phyloP scores from a whole-genome alignment of 192 early-diverging fungal genomes.

The Gryganskiella cystojenkinii region DNA sequence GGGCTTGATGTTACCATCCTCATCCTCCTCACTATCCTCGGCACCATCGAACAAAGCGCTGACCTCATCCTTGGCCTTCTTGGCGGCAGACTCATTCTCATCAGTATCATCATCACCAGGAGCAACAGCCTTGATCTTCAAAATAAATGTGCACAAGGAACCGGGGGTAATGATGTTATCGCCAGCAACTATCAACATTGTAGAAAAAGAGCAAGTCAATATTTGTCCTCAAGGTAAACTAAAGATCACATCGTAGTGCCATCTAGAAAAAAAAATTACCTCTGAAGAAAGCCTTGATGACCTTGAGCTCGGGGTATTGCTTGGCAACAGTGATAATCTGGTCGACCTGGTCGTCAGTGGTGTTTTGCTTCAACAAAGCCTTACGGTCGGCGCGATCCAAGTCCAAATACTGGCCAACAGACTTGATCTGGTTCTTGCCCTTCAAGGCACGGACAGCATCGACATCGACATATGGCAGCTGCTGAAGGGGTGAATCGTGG shows the following conservation, averaged over 20 bases:
- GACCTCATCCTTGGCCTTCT: conserved; percentile 29
- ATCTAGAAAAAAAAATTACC: conserved; percentile 58
- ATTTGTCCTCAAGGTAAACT: too few species aligned
- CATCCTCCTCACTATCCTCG: conserved; percentile 53
- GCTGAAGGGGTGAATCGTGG: conserved; percentile 82
- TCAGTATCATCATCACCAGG: conserved; percentile 40
- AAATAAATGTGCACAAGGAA: conserved; percentile 79
- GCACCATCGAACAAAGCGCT: conserved; percentile 50
- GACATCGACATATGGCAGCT: conserved; percentile 83
- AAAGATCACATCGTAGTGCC: too few species aligned
- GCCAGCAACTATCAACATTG: conserved; percentile 64
- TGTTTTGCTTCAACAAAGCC: conserved; percentile 59
- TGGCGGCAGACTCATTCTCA: conserved; percentile 19
- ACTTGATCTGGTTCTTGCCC: conserved; percentile 73
- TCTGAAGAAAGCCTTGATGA: conserved; percentile 83
- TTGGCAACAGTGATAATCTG: conserved; percentile 80
- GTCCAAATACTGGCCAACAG: conserved; percentile 74
- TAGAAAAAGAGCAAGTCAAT: not conserved
- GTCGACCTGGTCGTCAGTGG: conserved; percentile 72
- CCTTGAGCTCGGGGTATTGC: conserved; percentile 79
- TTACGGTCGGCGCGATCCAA: conserved; percentile 71
- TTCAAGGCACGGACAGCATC: conserved; percentile 74
- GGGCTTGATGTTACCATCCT: conserved; percentile 58
- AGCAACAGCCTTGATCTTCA: conserved; percentile 57
- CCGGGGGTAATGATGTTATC: conserved; percentile 83